A percentile compares a stretch with the other conserved stretches of the same genome.
Conservation (phyloP, 768 basidiomycete genomes). For the Termitomyces sp. region DNA sequence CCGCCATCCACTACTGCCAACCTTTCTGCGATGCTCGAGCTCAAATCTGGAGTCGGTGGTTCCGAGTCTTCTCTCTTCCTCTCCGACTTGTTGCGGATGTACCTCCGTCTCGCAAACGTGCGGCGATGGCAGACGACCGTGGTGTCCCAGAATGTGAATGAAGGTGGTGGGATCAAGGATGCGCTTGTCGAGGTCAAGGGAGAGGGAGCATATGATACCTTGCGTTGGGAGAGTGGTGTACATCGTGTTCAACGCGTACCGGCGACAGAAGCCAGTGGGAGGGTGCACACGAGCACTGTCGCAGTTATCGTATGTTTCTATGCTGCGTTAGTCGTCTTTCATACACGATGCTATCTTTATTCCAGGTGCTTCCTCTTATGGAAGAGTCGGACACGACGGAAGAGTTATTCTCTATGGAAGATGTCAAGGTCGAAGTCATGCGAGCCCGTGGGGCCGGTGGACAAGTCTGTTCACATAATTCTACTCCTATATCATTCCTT, state of each 20-base stretch:
- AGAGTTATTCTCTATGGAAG: conserved; percentile 75
- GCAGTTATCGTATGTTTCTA: conserved; percentile 64
- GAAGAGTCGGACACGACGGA: conserved; percentile 62
- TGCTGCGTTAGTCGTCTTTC: not conserved
- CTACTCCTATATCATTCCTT: not conserved
- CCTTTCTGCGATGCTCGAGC: conserved; percentile 78
- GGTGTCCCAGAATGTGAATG: conserved; percentile 51
- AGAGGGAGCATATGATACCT: conserved; percentile 65
- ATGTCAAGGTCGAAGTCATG: conserved; percentile 92
- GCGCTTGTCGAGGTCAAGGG: conserved; percentile 79
- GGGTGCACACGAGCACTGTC: conserved; percentile 90
- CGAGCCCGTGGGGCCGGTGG: conserved; percentile 95
- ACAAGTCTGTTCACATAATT: conserved; percentile 47
- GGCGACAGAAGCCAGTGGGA: conserved; percentile 79
- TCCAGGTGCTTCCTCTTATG: conserved; percentile 76
- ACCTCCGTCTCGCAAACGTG: conserved; percentile 55
- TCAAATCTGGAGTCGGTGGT: conserved; percentile 92
- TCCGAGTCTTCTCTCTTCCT: conserved; percentile 83
- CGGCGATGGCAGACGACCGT: conserved; percentile 56
- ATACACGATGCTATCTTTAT: not conserved
- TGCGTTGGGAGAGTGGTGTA: conserved; percentile 92
- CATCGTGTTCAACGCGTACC: conserved; percentile 95
- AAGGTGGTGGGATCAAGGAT: conserved; percentile 67
- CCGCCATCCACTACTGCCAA: conserved; percentile 61
- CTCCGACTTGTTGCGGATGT: conserved; percentile 76